A percentile compares a stretch with the other conserved stretches of the same genome.
These are phyloP conservation scores for Phaeophleospora eucalypticola DNA, from an alignment of 2,329 filamentous ascomycete genomes.

Conservation along the genomic window DNA sequence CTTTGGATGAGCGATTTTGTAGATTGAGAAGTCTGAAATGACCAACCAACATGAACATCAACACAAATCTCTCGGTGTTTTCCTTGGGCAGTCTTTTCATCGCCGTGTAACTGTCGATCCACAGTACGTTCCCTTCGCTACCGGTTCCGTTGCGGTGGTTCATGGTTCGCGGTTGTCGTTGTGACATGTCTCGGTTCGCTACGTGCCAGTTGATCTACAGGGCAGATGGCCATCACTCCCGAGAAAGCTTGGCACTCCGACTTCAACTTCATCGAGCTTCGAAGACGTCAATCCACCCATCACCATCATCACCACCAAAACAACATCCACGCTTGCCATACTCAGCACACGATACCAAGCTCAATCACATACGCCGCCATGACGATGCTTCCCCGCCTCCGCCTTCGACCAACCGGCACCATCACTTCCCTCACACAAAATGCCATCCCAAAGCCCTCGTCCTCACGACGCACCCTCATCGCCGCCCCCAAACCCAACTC, in stretches of 20 bases:
- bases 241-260: conserved; percentile 1
- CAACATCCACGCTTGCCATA: neutral
- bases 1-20: neutral
- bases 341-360: neutral
- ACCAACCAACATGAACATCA: neutral
- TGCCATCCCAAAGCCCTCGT: conserved; percentile 2
- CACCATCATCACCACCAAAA: conserved; percentile 1
- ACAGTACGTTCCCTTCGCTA: neutral
- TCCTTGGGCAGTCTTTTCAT: neutral
- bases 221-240: too few species aligned
- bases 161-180: too few species aligned
- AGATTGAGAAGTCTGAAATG: neutral
- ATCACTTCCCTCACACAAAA: conserved; percentile 7
- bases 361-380: too few species aligned
- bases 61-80: neutral
- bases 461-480: conserved; percentile 44
- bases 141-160: too few species aligned
- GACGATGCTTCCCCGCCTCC: conserved; percentile 27
- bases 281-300: neutral
- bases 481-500: conserved; percentile 48
- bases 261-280: too few species aligned
- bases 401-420: conserved; percentile 14
- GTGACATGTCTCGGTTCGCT: too few species aligned
- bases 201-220: too few species aligned
- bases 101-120: neutral